Evolutionary conservation across 2,329 filamentous ascomycete genomes (phyloP).

Genomic region (Fusarium robinianum): DNA sequence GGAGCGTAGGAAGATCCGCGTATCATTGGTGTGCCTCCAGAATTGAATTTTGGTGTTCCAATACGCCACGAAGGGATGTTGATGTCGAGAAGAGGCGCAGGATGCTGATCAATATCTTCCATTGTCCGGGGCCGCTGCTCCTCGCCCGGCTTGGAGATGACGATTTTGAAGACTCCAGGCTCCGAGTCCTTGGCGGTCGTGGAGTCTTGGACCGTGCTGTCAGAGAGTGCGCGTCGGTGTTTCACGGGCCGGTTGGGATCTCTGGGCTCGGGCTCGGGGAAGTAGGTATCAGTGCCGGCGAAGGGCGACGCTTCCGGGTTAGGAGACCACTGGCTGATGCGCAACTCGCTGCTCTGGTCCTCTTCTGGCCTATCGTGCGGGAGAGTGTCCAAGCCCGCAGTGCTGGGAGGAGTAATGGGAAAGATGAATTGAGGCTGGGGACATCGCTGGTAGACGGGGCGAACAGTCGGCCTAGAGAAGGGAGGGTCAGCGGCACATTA

Average conservation of each 20-base stretch:
- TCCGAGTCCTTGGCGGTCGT: constrained; percentile 58
- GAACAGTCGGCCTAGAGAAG: constrained; percentile 59
- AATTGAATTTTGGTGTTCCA: constrained; percentile 79
- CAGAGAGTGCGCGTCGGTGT: constrained; percentile 71
- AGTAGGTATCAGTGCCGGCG: constrained; percentile 41
- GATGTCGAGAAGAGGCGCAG: constrained; percentile 66
- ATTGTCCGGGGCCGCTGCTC: constrained; percentile 65
- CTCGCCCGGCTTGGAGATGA: constrained; percentile 73
- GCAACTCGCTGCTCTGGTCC: constrained; percentile 36
- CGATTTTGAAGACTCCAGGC: constrained; percentile 73
- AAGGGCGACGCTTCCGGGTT: constrained; percentile 47
- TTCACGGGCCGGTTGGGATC: constrained; percentile 35
- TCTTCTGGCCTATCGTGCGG: constrained; percentile 36
- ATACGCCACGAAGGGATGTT: constrained; percentile 84
- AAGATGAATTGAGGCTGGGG: constrained; percentile 65
- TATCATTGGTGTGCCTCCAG: constrained; percentile 74
- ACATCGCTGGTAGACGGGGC: constrained; percentile 64
- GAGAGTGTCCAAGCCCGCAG: constrained; percentile 58
- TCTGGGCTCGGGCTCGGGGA: constrained; percentile 34
- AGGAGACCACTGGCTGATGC: constrained; percentile 49
- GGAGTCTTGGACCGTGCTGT: constrained; percentile 74
- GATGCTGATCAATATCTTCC: constrained; percentile 55
- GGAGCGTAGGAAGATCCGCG: constrained; percentile 81
- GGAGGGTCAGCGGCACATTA: constrained; percentile 31
- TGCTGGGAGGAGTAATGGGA: constrained; percentile 63